Conservation (phyloP, 2,329 filamentous ascomycete genomes). For the Sporothrix globosa region DNA sequence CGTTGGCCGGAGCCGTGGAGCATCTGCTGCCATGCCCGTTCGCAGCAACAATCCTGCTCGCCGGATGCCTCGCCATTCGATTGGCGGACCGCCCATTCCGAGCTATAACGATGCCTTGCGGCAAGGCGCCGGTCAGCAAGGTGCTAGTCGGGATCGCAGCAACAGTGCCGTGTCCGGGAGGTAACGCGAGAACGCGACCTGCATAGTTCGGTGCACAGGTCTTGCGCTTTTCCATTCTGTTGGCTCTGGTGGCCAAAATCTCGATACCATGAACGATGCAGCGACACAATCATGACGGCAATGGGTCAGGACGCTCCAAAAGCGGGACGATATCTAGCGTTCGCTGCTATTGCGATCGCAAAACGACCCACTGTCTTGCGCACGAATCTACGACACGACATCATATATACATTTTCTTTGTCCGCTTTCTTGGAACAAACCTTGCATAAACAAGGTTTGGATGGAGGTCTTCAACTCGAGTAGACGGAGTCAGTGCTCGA, state of each 20-base stretch:
- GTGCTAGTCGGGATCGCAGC: slow-evolving; percentile 53
- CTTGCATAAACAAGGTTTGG: not conserved
- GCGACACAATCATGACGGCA: not conserved
- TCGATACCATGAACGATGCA: not conserved
- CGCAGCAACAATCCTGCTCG: slow-evolving; percentile 33
- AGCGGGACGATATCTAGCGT: slow-evolving; percentile 20
- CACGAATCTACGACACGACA: slow-evolving; percentile 38
- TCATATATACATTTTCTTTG: slow-evolving; percentile 32
- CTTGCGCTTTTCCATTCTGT: not conserved
- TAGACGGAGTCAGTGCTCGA: not conserved
- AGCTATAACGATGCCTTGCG: slow-evolving; percentile 77
- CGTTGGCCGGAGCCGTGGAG: slow-evolving; percentile 55
- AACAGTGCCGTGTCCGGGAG: slow-evolving; percentile 43
- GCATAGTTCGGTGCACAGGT: not conserved
- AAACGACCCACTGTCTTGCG: slow-evolving; percentile 15
- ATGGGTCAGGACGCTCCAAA: slow-evolving; percentile 17
- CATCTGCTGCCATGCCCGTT: slow-evolving; percentile 50
- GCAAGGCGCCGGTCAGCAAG: slow-evolving; percentile 54
- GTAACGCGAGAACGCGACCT: not conserved
- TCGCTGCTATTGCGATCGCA: slow-evolving; percentile 3
- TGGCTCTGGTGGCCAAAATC: slow-evolving; percentile 26
- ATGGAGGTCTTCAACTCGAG: not conserved
- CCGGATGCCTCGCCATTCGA: slow-evolving; percentile 18
- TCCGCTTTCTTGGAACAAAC: slow-evolving; percentile 12
- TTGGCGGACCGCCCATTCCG: slow-evolving; percentile 68